A percentile compares a stretch with the other conserved stretches of the same genome.
Conservation (phyloP, 495 filamentous ascomycete species). For the Gamarada debralockiae region DNA sequence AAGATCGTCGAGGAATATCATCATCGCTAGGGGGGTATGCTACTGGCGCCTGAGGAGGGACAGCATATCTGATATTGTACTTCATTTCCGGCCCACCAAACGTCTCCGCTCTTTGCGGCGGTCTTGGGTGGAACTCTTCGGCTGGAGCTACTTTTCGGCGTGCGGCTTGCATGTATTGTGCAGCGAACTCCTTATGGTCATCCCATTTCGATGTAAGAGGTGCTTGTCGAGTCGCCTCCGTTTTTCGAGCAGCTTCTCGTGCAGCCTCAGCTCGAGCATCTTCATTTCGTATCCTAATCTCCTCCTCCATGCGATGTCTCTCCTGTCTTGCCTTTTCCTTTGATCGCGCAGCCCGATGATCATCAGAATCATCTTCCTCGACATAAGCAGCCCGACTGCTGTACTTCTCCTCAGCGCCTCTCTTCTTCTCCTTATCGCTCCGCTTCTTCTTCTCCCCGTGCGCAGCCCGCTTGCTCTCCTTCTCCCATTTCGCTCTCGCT, state of each 20-base stretch:
- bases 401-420: constrained; percentile 43
- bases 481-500: constrained; percentile 22
- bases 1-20: constrained; percentile 24
- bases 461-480: constrained; percentile 30
- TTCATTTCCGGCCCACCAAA: constrained; percentile 8
- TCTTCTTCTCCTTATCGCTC: constrained; percentile 48
- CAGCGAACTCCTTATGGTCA: constrained; percentile 18
- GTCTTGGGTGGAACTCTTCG: constrained; percentile 8
- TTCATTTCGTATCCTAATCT: constrained; percentile 13
- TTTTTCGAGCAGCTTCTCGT: background rate
- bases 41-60: constrained; percentile 2
- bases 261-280: constrained; percentile 10
- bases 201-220: constrained; percentile 20
- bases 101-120: constrained; percentile 22
- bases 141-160: constrained; percentile 5
- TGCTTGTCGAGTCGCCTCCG: background rate
- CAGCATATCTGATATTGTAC: constrained; percentile 18
- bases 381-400: constrained; percentile 22
- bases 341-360: constrained; percentile 12
- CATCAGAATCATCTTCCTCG: constrained; percentile 34
- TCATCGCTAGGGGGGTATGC: constrained; percentile 16
- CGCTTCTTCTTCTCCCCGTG: constrained; percentile 34
- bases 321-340: constrained; percentile 18
- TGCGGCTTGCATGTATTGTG: constrained; percentile 22
- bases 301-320: constrained; percentile 16